phyloP scores from a whole-genome alignment of 805 yeast species.

The Yarrowia sp. region DNA sequence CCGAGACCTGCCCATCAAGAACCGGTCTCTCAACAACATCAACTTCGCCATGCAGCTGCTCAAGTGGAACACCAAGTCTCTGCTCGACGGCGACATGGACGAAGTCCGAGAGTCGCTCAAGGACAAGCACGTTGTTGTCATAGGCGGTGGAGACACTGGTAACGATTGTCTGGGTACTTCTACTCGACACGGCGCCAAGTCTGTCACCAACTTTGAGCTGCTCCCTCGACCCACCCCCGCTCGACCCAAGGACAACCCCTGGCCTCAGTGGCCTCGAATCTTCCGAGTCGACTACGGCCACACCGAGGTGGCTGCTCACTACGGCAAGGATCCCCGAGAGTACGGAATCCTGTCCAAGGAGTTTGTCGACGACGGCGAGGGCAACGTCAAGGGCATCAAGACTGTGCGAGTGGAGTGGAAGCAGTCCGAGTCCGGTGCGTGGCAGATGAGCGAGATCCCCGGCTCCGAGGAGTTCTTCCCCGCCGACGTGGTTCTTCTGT shows the following conservation, averaged over 20 bases:
- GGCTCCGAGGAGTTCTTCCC: slow-evolving; percentile 91
- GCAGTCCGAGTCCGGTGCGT: slow-evolving; percentile 89
- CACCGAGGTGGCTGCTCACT: slow-evolving; percentile 88
- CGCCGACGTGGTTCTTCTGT: slow-evolving; percentile 88
- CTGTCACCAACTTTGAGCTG: slow-evolving; percentile 90
- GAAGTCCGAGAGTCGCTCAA: slow-evolving; percentile 66
- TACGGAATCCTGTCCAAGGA: slow-evolving; percentile 93
- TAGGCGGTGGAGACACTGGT: slow-evolving; percentile 99
- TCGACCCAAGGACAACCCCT: slow-evolving; percentile 92
- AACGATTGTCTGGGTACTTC: slow-evolving; percentile 98
- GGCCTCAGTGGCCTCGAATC: slow-evolving; percentile 99
- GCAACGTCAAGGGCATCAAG: slow-evolving; percentile 91
- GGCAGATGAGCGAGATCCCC: slow-evolving; percentile 99
- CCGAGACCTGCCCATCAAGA: slow-evolving; percentile 90
- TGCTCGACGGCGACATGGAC: slow-evolving; percentile 70
- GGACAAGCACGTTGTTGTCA: slow-evolving; percentile 90
- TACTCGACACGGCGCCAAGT: slow-evolving; percentile 94
- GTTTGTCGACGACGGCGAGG: slow-evolving; percentile 91
- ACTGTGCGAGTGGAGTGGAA: slow-evolving; percentile 99
- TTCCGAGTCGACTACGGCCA: slow-evolving; percentile 98
- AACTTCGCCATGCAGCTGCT: slow-evolving; percentile 93
- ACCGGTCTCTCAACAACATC: slow-evolving; percentile 85
- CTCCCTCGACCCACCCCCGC: slow-evolving; percentile 86
- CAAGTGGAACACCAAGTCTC: slow-evolving; percentile 83
- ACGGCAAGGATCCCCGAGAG: slow-evolving; percentile 97